Percentiles rank a stretch among this genome's conserved stretches.
phyloP scores from a whole-genome alignment of 140 eudicot species.

The Anethum foeniculum region DNA sequence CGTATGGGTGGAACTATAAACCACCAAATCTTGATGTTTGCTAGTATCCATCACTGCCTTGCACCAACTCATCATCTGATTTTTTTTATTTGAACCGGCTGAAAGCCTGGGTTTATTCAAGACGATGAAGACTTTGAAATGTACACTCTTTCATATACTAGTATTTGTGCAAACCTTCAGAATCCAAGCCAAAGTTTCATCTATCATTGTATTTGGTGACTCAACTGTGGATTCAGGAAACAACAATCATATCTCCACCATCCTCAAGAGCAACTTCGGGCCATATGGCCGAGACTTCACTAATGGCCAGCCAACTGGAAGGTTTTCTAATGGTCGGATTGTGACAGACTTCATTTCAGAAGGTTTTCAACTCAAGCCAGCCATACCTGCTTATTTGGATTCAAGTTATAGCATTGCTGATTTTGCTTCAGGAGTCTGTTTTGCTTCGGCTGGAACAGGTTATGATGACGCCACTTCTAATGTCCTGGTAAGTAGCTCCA shows the following conservation, averaged over 20 bases:
- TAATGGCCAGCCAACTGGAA: conserved; percentile 67
- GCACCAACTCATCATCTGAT: background rate
- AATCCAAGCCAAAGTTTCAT: conserved; percentile 42
- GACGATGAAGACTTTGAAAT: conserved; percentile 16
- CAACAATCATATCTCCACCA: conserved; percentile 54
- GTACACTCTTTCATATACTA: conserved; percentile 15
- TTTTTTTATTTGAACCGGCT: background rate
- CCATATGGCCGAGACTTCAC: conserved; percentile 86
- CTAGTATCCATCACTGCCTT: background rate
- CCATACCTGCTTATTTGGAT: conserved; percentile 72
- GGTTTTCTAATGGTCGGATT: conserved; percentile 79
- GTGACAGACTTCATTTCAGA: conserved; percentile 75
- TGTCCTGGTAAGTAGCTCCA: conserved; percentile 48
- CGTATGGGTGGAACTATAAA: background rate
- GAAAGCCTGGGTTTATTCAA: background rate
- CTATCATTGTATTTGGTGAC: conserved; percentile 79
- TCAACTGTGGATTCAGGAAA: conserved; percentile 89
- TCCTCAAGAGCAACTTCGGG: conserved; percentile 64
- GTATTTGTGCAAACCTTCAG: conserved; percentile 19
- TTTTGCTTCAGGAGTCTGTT: conserved; percentile 73
- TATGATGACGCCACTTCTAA: conserved; percentile 69
- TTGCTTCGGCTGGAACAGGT: conserved; percentile 95
- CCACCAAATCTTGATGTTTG: background rate
- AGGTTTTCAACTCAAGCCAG: conserved; percentile 61
- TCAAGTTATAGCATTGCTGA: conserved; percentile 49